Conservation (phyloP, 805 yeast species). For the Yarrowia osloensis region DNA sequence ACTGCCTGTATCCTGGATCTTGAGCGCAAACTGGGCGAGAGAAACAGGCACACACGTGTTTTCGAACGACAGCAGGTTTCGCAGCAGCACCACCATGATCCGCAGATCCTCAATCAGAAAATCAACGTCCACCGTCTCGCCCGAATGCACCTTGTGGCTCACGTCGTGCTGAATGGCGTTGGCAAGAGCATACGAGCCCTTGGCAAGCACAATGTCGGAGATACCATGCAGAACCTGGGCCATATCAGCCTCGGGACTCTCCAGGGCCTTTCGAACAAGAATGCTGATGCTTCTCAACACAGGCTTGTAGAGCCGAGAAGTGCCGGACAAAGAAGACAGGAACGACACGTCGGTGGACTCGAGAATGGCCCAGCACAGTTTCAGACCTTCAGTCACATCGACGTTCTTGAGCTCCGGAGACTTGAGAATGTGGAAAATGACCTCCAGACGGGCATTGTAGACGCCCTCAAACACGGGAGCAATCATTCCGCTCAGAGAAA, state of each 20-base stretch:
- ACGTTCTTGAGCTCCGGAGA: neutral
- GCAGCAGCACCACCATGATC: slow-evolving; percentile 63
- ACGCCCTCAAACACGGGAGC: slow-evolving; percentile 27
- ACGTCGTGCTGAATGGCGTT: slow-evolving; percentile 61
- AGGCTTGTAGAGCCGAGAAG: slow-evolving; percentile 26
- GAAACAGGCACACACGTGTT: slow-evolving; percentile 34
- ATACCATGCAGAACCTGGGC: slow-evolving; percentile 44
- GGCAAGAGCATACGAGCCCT: slow-evolving; percentile 62
- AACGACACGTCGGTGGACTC: slow-evolving; percentile 17
- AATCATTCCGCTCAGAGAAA: slow-evolving; percentile 6
- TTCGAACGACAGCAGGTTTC: slow-evolving; percentile 50
- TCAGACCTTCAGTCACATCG: slow-evolving; percentile 8
- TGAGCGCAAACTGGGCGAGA: slow-evolving; percentile 50
- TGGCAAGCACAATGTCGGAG: slow-evolving; percentile 64
- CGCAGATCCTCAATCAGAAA: slow-evolving; percentile 62
- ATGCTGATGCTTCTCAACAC: slow-evolving; percentile 17
- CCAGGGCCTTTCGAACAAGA: slow-evolving; percentile 3
- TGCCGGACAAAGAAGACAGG: slow-evolving; percentile 31
- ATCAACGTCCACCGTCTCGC: neutral
- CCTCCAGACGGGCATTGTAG: slow-evolving; percentile 15
- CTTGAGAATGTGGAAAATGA: slow-evolving; percentile 17
- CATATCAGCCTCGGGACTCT: slow-evolving; percentile 33
- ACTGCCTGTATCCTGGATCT: slow-evolving; percentile 60
- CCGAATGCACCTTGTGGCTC: slow-evolving; percentile 1
- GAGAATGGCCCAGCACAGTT: slow-evolving; percentile 16